Evolutionary conservation across 805 yeast species (phyloP).

Genomic region (Cyberlindnera maclurae): DNA sequence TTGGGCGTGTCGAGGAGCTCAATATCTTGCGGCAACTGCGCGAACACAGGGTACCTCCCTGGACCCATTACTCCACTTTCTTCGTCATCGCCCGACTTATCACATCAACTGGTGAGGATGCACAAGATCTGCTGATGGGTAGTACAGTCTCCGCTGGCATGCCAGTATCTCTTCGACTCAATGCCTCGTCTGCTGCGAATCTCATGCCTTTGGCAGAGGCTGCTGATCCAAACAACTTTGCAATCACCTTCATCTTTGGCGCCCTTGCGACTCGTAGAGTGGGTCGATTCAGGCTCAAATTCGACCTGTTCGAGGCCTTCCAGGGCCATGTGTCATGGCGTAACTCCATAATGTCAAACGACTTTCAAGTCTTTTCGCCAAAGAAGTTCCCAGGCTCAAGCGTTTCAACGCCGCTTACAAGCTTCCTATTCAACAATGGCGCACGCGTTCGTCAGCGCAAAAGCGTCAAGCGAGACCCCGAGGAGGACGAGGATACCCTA

Average conservation of each 20-base stretch:
- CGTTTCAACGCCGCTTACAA: slow-evolving; percentile 23
- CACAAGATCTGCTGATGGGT: slow-evolving; percentile 19
- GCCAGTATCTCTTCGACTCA: slow-evolving; percentile 16
- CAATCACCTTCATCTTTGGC: slow-evolving; percentile 26
- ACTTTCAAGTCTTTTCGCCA: slow-evolving; percentile 24
- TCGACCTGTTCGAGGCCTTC: slow-evolving; percentile 24
- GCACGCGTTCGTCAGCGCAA: slow-evolving; percentile 27
- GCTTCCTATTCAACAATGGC: slow-evolving; percentile 26
- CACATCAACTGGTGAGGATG: slow-evolving; percentile 2
- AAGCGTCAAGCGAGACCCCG: slow-evolving; percentile 8
- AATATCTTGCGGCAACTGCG: slow-evolving; percentile 14
- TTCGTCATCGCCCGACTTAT: slow-evolving; percentile 18
- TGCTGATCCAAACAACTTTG: slow-evolving; percentile 14
- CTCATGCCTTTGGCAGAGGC: slow-evolving; percentile 10
- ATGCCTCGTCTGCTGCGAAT: slow-evolving; percentile 9
- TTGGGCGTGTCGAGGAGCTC: slow-evolving; percentile 18
- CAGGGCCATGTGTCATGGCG: slow-evolving; percentile 19
- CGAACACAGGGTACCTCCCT: slow-evolving; percentile 15
- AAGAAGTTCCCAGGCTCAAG: slow-evolving; percentile 28
- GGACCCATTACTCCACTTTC: slow-evolving; percentile 24
- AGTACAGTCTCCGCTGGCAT: slow-evolving; percentile 21
- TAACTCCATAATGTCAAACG: slow-evolving; percentile 12
- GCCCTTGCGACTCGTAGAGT: slow-evolving; percentile 24
- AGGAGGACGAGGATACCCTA: not conserved
- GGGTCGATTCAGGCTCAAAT: slow-evolving; percentile 22